Evolutionary conservation across 352 stramenopile genomes (phyloP).

Genomic region (Pythium dissotocum): DNA sequence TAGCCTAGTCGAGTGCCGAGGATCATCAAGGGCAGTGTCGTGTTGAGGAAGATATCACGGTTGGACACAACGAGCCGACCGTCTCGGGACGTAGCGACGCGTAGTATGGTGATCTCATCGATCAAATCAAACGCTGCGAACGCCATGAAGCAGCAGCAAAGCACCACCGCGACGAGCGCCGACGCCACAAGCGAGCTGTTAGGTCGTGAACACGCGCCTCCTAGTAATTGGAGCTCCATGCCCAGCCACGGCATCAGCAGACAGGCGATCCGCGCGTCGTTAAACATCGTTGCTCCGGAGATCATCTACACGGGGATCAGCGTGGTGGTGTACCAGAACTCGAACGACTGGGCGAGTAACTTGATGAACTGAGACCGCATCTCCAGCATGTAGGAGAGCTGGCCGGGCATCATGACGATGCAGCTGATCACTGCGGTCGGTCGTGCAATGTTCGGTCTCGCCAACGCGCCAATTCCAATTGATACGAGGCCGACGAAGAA

Average conservation of each 20-base stretch:
- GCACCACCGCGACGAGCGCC: neutral
- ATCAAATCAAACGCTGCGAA: neutral
- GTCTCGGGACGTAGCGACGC: neutral
- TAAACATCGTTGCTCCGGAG: neutral
- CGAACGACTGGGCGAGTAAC: neutral
- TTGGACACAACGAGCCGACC: neutral
- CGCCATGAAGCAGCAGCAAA: neutral
- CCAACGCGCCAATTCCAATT: neutral
- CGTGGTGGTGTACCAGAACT: constrained; percentile 4
- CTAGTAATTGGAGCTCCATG: constrained; percentile 3
- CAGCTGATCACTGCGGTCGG: neutral
- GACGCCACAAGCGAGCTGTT: neutral
- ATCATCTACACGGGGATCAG: neutral
- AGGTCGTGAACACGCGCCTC: neutral
- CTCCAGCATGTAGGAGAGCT: constrained; percentile 1
- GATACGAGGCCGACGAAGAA: neutral
- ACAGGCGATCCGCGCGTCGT: neutral
- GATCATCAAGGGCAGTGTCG: constrained; percentile 1
- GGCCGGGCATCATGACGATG: neutral
- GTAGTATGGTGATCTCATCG: neutral
- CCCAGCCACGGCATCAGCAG: neutral
- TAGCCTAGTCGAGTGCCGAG: neutral
- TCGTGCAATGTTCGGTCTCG: neutral
- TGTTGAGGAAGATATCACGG: constrained; percentile 6
- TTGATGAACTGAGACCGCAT: constrained; percentile 1